Evolutionary conservation across 352 stramenopile genomes (phyloP).

Genomic region (Pythium rishiriense): DNA sequence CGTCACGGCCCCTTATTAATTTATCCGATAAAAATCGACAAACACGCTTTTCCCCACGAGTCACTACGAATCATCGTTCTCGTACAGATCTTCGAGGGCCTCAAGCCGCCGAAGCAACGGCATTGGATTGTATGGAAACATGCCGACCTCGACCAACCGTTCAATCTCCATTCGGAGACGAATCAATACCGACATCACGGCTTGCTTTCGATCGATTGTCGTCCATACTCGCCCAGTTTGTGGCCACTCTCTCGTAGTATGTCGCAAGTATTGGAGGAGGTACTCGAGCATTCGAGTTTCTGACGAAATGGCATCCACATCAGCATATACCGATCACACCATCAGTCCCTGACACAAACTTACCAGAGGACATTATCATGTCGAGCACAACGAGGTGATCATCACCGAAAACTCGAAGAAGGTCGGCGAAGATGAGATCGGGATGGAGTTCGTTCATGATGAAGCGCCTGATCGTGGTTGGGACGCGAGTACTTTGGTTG

Average conservation of each 20-base stretch:
- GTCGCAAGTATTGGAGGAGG: conserved; percentile 53
- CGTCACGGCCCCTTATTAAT: conserved; percentile 31
- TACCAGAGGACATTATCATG: conserved; percentile 71
- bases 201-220: conserved; percentile 27
- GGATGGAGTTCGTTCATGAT: conserved; percentile 38
- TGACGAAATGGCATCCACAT: conserved; percentile 14
- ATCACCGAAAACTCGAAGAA: conserved; percentile 43
- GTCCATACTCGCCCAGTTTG: conserved; percentile 31
- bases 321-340: neutral
- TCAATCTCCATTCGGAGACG: conserved; percentile 64
- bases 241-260: conserved; percentile 33
- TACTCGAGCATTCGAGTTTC: conserved; percentile 74
- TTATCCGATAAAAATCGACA: conserved; percentile 36
- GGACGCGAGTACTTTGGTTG: neutral
- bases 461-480: neutral
- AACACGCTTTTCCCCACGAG: conserved; percentile 2
- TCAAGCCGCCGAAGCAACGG: conserved; percentile 54
- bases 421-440: conserved; percentile 57
- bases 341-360: neutral
- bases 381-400: conserved; percentile 76
- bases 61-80: conserved; percentile 24
- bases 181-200: conserved; percentile 56
- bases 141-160: conserved; percentile 34
- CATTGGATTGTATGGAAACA: conserved; percentile 58
- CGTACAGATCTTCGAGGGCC: conserved; percentile 52